Evolutionary conservation across 768 basidiomycete species (phyloP).

Genomic region (Mycena vitilis): DNA sequence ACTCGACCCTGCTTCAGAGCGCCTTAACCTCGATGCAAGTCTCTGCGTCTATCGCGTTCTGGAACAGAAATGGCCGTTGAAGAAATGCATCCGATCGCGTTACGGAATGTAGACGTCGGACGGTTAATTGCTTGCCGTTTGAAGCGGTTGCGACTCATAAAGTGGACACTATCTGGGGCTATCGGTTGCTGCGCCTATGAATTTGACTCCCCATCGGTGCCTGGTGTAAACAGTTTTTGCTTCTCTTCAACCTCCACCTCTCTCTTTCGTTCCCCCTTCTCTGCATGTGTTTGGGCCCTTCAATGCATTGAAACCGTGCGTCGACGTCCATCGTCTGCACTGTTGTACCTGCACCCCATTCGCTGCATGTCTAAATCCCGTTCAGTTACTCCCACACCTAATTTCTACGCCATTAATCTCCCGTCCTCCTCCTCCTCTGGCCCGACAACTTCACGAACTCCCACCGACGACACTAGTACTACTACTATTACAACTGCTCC

Average conservation of each 20-base stretch:
- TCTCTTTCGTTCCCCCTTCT: constrained; percentile 17
- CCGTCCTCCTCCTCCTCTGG: constrained; percentile 44
- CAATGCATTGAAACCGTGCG: constrained; percentile 36
- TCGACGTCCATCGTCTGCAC: constrained; percentile 35
- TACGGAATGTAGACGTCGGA: constrained; percentile 26
- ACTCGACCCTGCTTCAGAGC: not conserved
- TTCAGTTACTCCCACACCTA: constrained; percentile 58
- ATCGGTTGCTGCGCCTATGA: constrained; percentile 28
- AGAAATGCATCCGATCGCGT: constrained; percentile 25
- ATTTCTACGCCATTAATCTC: constrained; percentile 53
- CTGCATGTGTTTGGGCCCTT: constrained; percentile 30
- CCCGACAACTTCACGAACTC: constrained; percentile 57
- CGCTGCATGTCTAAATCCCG: constrained; percentile 63
- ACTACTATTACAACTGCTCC: constrained; percentile 32
- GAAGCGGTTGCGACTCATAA: constrained; percentile 33
- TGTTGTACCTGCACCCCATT: constrained; percentile 36
- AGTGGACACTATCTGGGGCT: constrained; percentile 33
- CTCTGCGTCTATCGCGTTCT: not conserved
- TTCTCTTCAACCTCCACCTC: constrained; percentile 20
- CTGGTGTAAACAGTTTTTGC: constrained; percentile 18
- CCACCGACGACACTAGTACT: constrained; percentile 50
- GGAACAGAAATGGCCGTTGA: not conserved
- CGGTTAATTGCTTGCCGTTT: constrained; percentile 28
- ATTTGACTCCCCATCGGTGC: constrained; percentile 29
- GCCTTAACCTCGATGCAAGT: not conserved